Base-by-base conservation (phyloP, 805 yeast species). In the Ogataea pilisensis region DNA sequence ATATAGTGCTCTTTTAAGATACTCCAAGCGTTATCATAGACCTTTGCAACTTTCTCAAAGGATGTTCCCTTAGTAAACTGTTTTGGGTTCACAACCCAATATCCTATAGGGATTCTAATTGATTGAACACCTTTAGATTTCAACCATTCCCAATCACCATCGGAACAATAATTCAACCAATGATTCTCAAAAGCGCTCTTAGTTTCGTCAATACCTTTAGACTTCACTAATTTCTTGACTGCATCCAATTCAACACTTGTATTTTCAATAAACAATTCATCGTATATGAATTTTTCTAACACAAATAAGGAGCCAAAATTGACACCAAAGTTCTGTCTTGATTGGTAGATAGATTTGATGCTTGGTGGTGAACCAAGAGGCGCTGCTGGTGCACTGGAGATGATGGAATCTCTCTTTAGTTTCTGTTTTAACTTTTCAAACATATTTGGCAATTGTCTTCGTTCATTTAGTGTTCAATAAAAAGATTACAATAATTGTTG, bases 21-120 rank as follows among this genome's bases (percentile, higher is more conserved):
- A 5, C 59, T 58, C 97, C 97, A 91, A 0, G 95, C 82, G 50
- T 76, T 71, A n/a, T 49, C 48, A 61, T 91, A 91, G 3, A 85
- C 87, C 0, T 56, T 56, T 4, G 72, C 58, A 28, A 75, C 65
- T 26, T 69, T 57, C 13, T 64, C 78, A 55, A 85, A 91, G 16
- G 82, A 80, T 2, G 95, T 82, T 4, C 73, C 76, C 17, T 63
- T 61, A 31, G 78, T 64, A 57, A 69, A 83, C 14, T 52, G 49
- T 1, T 90, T 87, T 17, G 82, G 80, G 38, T 66, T 73, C n/a
- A 89, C 76, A 42, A 76, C 80, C 96, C 96, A 91, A 62, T 85
- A 91, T 0, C 98, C 98, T 48, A 91, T 64, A 7, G 99, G 98
- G 1, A 91, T 72, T 53, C 99, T 73, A 5, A 91, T 72, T 2